Evolutionary conservation across 2,329 filamentous ascomycete species (phyloP).

Genomic region (Stachybotrys elegans): DNA sequence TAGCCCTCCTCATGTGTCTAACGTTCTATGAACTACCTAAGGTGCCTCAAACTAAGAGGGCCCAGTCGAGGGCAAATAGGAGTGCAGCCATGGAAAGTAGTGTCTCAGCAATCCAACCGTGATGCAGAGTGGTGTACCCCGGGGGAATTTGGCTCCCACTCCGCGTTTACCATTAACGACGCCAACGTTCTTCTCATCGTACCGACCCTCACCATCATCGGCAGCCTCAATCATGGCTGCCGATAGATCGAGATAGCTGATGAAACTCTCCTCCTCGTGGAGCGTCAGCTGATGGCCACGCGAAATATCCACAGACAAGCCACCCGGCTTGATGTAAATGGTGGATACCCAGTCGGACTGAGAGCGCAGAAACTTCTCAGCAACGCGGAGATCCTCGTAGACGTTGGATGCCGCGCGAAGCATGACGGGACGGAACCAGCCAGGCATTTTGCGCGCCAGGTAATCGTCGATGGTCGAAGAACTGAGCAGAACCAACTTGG

Average conservation of each 20-base stretch:
- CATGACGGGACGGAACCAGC: slow-evolving; percentile 22
- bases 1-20: no score
- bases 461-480: slow-evolving; percentile 36
- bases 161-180: slow-evolving; percentile 3
- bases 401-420: slow-evolving; percentile 22
- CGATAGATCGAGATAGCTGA: slow-evolving; percentile 17
- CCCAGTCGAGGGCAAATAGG: not conserved
- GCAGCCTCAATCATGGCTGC: slow-evolving; percentile 44
- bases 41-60: not conserved
- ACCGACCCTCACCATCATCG: slow-evolving; percentile 22
- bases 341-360: slow-evolving; percentile 30
- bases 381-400: slow-evolving; percentile 17
- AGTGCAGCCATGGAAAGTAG: not conserved
- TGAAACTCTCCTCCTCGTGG: slow-evolving; percentile 27
- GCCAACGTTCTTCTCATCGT: slow-evolving; percentile 16
- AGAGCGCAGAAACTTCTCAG: slow-evolving; percentile 31
- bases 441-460: slow-evolving; percentile 24
- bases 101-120: not conserved
- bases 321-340: slow-evolving; percentile 36
- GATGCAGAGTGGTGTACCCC: slow-evolving; percentile 1
- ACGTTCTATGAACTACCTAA: no score
- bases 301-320: slow-evolving; percentile 12
- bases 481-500: slow-evolving; percentile 36
- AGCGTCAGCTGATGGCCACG: slow-evolving; percentile 35
- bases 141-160: slow-evolving; percentile 3